Evolutionary conservation across 495 filamentous ascomycete genomes (phyloP).

Genomic region (Penicillium atrosanguineum): DNA sequence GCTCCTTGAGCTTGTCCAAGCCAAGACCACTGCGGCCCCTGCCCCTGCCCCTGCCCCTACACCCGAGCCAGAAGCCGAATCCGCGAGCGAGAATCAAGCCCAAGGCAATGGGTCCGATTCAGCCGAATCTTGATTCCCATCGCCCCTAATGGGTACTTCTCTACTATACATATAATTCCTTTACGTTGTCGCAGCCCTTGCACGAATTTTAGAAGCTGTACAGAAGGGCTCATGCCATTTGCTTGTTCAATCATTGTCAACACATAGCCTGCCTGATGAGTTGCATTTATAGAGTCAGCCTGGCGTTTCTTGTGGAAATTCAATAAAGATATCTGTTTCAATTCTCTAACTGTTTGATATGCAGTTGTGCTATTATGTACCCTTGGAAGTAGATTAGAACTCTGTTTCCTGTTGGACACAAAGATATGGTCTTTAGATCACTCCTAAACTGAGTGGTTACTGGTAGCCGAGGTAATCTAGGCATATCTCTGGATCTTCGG

Average conservation of each 20-base stretch:
- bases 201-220: constrained; percentile 11
- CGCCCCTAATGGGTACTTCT: neutral
- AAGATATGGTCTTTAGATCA: too few species aligned
- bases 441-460: too few species aligned
- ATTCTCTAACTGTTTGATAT: neutral
- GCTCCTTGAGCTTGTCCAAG: constrained; percentile 64
- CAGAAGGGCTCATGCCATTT: constrained; percentile 11
- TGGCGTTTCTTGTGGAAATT: constrained; percentile 20
- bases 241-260: constrained; percentile 10
- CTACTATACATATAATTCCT: constrained; percentile 18
- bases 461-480: too few species aligned
- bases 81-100: constrained; percentile 10
- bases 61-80: constrained; percentile 11
- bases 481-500: too few species aligned
- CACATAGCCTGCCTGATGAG: constrained; percentile 17
- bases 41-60: constrained; percentile 5
- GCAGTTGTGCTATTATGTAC: too few species aligned
- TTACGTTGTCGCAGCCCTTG: neutral
- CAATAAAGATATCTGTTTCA: neutral
- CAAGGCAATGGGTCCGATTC: constrained; percentile 16
- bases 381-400: too few species aligned
- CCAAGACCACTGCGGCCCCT: constrained; percentile 53
- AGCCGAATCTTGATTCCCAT: constrained; percentile 9
- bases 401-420: too few species aligned
- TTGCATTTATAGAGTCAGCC: constrained; percentile 26